A percentile compares a stretch with the other conserved stretches of the same genome.
Evolutionary conservation across 352 stramenopile species (phyloP).

Genomic region (Phytophthora crassamura): DNA sequence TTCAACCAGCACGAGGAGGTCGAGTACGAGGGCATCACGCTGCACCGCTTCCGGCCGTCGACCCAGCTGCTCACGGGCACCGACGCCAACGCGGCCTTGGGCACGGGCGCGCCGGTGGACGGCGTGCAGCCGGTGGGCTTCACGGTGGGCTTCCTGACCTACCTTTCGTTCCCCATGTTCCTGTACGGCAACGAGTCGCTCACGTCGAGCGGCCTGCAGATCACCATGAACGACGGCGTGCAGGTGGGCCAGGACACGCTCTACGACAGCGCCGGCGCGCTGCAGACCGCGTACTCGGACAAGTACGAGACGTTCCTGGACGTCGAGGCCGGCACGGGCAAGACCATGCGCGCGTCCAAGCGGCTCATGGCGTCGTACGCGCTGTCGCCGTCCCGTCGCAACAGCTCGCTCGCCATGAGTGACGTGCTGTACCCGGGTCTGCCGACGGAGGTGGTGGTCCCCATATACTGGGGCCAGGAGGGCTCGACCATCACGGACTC

Average conservation of each 20-base stretch:
- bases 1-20: constrained; percentile 50
- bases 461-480: constrained; percentile 66
- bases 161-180: constrained; percentile 68
- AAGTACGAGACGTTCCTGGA: constrained; percentile 68
- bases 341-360: constrained; percentile 75
- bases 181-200: constrained; percentile 60
- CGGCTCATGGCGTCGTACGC: constrained; percentile 72
- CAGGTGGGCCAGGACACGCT: constrained; percentile 48
- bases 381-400: constrained; percentile 38
- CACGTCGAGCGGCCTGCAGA: constrained; percentile 42
- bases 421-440: constrained; percentile 67
- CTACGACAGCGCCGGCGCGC: constrained; percentile 49
- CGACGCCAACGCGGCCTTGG: constrained; percentile 34
- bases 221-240: constrained; percentile 58
- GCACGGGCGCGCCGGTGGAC: constrained; percentile 55
- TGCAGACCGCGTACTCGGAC: constrained; percentile 60
- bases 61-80: constrained; percentile 40
- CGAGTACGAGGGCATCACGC: constrained; percentile 52
- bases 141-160: constrained; percentile 59
- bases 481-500: constrained; percentile 42
- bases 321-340: constrained; percentile 72
- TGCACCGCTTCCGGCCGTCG: constrained; percentile 60
- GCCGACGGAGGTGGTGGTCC: constrained; percentile 56
- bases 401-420: constrained; percentile 56
- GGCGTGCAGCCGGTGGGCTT: constrained; percentile 63